Evolutionary conservation across 768 basidiomycete species (phyloP).

Genomic region (Collybia nuda): DNA sequence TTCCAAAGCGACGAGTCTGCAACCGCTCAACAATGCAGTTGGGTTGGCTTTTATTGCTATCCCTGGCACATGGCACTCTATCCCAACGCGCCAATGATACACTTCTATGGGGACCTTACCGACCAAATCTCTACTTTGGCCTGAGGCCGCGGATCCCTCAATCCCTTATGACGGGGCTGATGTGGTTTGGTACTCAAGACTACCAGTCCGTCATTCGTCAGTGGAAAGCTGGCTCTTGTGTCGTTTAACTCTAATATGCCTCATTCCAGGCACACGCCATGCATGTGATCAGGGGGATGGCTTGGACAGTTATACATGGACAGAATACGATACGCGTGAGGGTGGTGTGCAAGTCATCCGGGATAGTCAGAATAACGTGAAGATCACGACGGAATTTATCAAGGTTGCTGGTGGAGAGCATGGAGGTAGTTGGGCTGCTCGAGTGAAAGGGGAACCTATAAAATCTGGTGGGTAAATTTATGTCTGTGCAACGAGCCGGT

Average conservation of each 20-base stretch:
- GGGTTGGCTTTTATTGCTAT: conserved; percentile 44
- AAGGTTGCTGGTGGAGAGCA: conserved; percentile 82
- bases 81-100: conserved; percentile 47
- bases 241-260: conserved; percentile 3
- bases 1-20: background rate
- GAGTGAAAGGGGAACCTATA: conserved; percentile 82
- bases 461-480: conserved; percentile 47
- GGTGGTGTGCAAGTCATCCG: conserved; percentile 85
- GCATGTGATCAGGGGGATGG: conserved; percentile 87
- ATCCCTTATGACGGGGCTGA: conserved; percentile 89
- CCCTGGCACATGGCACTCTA: conserved; percentile 37
- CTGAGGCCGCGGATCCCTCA: conserved; percentile 81
- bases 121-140: conserved; percentile 96
- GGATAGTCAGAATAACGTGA: conserved; percentile 81
- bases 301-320: conserved; percentile 83
- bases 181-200: conserved; percentile 92
- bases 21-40: conserved; percentile 35
- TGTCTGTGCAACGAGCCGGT: background rate
- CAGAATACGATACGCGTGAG: conserved; percentile 80
- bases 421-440: conserved; percentile 87
- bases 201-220: conserved; percentile 68
- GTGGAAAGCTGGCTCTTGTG: conserved; percentile 24
- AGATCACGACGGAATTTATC: conserved; percentile 81
- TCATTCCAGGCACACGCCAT: conserved; percentile 66
- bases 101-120: conserved; percentile 82